Conservation (phyloP, 2,329 filamentous ascomycete species). For the Macrophomina pseudophaseolina region DNA sequence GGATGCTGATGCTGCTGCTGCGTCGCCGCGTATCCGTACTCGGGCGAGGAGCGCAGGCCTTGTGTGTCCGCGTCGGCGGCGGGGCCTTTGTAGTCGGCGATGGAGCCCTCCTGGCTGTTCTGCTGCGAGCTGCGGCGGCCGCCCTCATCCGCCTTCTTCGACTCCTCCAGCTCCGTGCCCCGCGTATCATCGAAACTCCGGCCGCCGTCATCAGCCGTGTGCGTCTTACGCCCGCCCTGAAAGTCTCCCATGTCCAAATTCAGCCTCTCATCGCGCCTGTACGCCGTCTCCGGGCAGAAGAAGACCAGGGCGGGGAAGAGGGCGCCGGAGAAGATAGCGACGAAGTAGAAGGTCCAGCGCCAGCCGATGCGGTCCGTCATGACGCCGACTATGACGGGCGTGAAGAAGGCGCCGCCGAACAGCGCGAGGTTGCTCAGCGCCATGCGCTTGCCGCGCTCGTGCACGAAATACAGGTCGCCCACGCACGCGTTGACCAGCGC, state of each 20-base stretch:
- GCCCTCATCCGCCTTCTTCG: constrained; percentile 9
- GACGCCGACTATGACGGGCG: constrained; percentile 88
- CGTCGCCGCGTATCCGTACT: background rate
- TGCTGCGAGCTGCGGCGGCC: constrained; percentile 2
- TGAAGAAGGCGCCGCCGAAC: constrained; percentile 75
- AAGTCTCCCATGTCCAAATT: constrained; percentile 68
- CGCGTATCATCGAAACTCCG: background rate
- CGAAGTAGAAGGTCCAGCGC: constrained; percentile 86
- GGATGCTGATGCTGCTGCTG: background rate
- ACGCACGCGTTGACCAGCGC: constrained; percentile 86
- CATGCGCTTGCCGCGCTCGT: constrained; percentile 85
- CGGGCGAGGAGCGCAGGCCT: background rate
- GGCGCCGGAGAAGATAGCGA: constrained; percentile 79
- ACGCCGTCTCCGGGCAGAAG: constrained; percentile 86
- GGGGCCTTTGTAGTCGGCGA: background rate
- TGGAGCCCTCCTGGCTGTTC: constrained; percentile 8
- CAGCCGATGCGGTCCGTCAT: constrained; percentile 79
- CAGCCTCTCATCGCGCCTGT: constrained; percentile 66
- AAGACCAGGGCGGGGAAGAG: constrained; percentile 75
- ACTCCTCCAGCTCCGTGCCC: constrained; percentile 9
- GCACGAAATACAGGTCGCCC: constrained; percentile 89
- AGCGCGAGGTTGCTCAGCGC: constrained; percentile 75
- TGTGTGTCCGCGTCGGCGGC: background rate
- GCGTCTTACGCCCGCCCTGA: background rate
- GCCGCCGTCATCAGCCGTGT: background rate